These are phyloP conservation scores for Trametes elegans DNA, from an alignment of 768 basidiomycete genomes.

Conservation along the genomic window DNA sequence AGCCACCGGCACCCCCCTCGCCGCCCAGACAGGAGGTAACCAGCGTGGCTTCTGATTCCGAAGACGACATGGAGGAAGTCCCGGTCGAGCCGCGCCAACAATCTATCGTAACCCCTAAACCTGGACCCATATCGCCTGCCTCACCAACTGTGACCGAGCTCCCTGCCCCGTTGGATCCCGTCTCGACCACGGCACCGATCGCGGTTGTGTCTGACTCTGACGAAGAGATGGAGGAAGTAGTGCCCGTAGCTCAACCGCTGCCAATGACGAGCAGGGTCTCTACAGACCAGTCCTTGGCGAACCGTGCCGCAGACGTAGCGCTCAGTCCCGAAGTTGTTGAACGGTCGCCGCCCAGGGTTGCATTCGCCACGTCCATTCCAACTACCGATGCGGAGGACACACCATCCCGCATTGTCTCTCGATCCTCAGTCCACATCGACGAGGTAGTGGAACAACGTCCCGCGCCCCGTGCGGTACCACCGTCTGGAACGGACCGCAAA, in stretches of 20 bases:
- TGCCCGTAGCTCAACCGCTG: background rate
- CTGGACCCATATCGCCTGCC: too few species aligned
- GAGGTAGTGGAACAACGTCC: background rate
- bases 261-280: background rate
- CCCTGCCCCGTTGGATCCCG: background rate
- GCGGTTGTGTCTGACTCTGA: conserved; percentile 24
- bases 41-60: conserved; percentile 24
- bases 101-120: too few species aligned
- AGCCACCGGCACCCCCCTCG: background rate
- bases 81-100: conserved; percentile 7
- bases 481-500: background rate
- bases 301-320: background rate
- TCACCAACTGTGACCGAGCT: too few species aligned
- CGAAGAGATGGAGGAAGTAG: conserved; percentile 44
- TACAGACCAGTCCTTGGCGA: background rate
- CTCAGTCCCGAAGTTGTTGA: too few species aligned
- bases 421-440: too few species aligned
- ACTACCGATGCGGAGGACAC: too few species aligned
- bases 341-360: too few species aligned
- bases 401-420: too few species aligned
- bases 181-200: background rate
- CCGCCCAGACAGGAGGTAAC: background rate
- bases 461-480: background rate
- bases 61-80: conserved; percentile 39
- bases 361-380: too few species aligned